Conservation (phyloP, 2,329 filamentous ascomycete species). For the Hansfordia pulvinata region DNA sequence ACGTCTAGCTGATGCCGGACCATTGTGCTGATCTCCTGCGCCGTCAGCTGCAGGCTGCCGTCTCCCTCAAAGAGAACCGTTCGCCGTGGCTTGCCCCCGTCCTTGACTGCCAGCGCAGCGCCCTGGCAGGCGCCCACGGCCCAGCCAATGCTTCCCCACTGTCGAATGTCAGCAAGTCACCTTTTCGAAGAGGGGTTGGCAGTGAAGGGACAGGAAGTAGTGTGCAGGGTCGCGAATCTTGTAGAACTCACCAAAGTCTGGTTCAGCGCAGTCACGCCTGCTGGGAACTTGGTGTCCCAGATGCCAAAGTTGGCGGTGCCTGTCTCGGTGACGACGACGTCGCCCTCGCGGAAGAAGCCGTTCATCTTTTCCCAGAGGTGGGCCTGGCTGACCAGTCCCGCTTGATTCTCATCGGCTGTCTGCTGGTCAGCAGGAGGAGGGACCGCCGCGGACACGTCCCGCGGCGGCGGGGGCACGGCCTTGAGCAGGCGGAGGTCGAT, state of each 20-base stretch:
- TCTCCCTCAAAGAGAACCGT: constrained; percentile 84
- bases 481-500: constrained; percentile 45
- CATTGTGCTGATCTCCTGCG: constrained; percentile 76
- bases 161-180: no score
- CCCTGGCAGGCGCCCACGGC: constrained; percentile 44
- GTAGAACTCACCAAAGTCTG: no score
- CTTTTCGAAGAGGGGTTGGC: no score
- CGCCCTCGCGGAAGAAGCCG: constrained; percentile 55
- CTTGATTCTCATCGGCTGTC: constrained; percentile 16
- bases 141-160: constrained; percentile 53
- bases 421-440: constrained; percentile 21
- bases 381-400: constrained; percentile 53
- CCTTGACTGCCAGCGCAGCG: constrained; percentile 62
- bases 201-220: constrained; percentile 53
- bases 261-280: constrained; percentile 63
- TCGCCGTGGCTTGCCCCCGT: constrained; percentile 37
- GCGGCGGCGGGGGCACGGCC: constrained; percentile 35
- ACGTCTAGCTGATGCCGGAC: constrained; percentile 60
- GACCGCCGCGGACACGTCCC: constrained; percentile 31
- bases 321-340: constrained; percentile 77
- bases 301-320: constrained; percentile 83
- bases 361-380: constrained; percentile 70
- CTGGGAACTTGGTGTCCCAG: constrained; percentile 71
- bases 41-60: constrained; percentile 74
- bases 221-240: no score